A percentile compares a stretch with the other conserved stretches of the same genome.
Conservation (phyloP, 805 yeast genomes). For the Candida parachauliodes region DNA sequence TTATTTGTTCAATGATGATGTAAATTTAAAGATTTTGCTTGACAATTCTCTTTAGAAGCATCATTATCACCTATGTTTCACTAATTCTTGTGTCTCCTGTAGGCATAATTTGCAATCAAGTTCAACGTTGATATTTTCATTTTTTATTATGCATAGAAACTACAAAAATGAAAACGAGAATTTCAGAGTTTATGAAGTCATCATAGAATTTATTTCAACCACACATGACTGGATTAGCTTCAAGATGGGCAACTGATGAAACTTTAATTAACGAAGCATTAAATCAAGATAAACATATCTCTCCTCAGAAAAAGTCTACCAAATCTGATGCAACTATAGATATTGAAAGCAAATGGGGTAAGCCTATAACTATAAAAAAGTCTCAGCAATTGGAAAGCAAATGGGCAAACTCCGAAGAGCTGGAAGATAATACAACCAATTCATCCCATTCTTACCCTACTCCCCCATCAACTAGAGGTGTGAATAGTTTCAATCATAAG, state of each 20-base stretch:
- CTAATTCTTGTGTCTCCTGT: no score
- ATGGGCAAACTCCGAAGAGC: conserved; percentile 34
- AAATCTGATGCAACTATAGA: neutral
- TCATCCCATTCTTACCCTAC: conserved; percentile 3
- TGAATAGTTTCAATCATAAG: no score
- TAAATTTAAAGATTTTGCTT: no score
- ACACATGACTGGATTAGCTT: conserved; percentile 17
- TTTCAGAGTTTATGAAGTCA: no score
- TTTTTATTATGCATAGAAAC: neutral
- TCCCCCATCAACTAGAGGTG: conserved; percentile 2
- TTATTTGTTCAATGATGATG: no score
- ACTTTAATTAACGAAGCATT: conserved; percentile 22
- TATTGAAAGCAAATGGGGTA: conserved; percentile 9
- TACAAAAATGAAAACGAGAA: neutral
- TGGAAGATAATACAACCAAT: conserved; percentile 1
- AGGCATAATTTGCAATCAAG: neutral
- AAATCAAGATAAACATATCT: conserved; percentile 16
- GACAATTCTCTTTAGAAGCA: no score
- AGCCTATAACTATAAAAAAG: conserved; percentile 12
- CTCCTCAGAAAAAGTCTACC: neutral
- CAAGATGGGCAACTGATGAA: conserved; percentile 36
- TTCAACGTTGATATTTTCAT: neutral
- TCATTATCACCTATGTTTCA: no score
- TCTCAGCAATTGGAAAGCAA: conserved; percentile 23
- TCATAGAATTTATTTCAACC: neutral